A percentile compares a stretch with the other conserved stretches of the same genome.
phyloP scores from a whole-genome alignment of 495 filamentous ascomycete genomes.

The Aspergillus olivimuriae region DNA sequence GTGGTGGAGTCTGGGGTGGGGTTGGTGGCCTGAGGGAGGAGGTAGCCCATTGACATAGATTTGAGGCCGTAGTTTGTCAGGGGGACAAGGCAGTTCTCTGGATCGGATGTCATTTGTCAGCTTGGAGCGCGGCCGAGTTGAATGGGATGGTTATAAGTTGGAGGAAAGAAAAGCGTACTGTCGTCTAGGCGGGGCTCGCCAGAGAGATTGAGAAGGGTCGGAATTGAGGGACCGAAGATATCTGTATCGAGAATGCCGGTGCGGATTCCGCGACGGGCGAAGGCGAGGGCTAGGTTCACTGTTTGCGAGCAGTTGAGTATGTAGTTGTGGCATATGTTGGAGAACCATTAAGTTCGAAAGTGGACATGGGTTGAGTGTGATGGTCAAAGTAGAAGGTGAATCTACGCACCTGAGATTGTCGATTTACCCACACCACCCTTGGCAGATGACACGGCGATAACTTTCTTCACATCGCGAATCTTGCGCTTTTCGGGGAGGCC shows the following conservation, averaged over 20 bases:
- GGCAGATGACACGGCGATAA: conserved; percentile 88
- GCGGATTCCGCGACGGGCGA: conserved; percentile 71
- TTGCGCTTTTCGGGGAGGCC: conserved; percentile 74
- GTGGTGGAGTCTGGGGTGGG: conserved; percentile 17
- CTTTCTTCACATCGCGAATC: conserved; percentile 76
- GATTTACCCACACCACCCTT: conserved; percentile 97
- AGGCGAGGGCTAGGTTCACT: conserved; percentile 84
- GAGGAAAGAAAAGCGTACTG: conserved; percentile 31
- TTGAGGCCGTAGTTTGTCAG: conserved; percentile 94
- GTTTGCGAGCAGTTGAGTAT: too few species aligned
- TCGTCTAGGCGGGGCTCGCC: conserved; percentile 63
- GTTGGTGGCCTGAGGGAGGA: conserved; percentile 46
- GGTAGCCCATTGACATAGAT: conserved; percentile 97
- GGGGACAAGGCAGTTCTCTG: conserved; percentile 77
- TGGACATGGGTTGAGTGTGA: not conserved
- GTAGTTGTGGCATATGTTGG: not conserved
- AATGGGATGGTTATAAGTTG: not conserved
- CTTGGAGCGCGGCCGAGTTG: too few species aligned
- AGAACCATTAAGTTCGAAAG: conserved; percentile 3
- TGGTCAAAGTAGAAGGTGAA: not conserved
- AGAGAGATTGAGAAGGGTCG: conserved; percentile 76
- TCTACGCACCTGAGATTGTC: conserved; percentile 67
- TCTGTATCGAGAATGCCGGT: conserved; percentile 90
- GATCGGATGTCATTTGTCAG: conserved; percentile 2
- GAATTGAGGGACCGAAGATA: conserved; percentile 93